phyloP scores from a whole-genome alignment of 495 filamentous ascomycete species.

The Coniosporium apollinis region DNA sequence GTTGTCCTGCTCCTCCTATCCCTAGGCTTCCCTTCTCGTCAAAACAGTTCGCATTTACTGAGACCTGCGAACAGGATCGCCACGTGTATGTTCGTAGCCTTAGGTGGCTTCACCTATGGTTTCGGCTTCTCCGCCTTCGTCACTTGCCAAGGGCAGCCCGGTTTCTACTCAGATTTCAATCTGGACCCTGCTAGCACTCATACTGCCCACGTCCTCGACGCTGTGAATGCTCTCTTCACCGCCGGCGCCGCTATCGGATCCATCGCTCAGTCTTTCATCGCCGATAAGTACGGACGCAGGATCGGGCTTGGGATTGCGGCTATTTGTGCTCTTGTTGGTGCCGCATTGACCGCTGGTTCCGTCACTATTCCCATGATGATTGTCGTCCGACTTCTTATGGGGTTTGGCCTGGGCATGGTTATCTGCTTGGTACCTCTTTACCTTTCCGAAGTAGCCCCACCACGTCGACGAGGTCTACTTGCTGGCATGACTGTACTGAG shows the following conservation, averaged over 20 bases:
- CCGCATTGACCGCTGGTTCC: constrained; percentile 14
- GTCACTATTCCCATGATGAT: constrained; percentile 17
- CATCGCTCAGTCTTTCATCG: constrained; percentile 8
- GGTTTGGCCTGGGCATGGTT: constrained; percentile 3
- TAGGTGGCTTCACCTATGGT: constrained; percentile 17
- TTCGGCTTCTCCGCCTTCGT: constrained; percentile 17
- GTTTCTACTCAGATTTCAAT: constrained; percentile 15
- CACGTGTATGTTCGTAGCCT: constrained; percentile 12
- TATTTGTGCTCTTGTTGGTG: constrained; percentile 10
- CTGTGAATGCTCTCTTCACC: constrained; percentile 17
- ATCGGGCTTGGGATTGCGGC: constrained; percentile 8
- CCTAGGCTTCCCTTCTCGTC: too few species aligned
- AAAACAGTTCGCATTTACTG: too few species aligned
- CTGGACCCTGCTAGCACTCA: constrained; percentile 10
- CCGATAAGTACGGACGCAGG: constrained; percentile 13
- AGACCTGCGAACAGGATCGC: constrained; percentile 18
- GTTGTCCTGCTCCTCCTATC: too few species aligned
- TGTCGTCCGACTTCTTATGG: constrained; percentile 5
- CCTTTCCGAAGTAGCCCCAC: constrained; percentile 3
- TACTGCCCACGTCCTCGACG: constrained; percentile 17
- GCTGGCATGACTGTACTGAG: constrained; percentile 1
- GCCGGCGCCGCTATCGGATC: constrained; percentile 15
- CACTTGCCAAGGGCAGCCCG: constrained; percentile 13
- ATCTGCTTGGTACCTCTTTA: constrained; percentile 5
- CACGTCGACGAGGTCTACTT: constrained; percentile 3